phyloP scores from a whole-genome alignment of 257 asterid genomes.

The Solanum neorickii region DNA sequence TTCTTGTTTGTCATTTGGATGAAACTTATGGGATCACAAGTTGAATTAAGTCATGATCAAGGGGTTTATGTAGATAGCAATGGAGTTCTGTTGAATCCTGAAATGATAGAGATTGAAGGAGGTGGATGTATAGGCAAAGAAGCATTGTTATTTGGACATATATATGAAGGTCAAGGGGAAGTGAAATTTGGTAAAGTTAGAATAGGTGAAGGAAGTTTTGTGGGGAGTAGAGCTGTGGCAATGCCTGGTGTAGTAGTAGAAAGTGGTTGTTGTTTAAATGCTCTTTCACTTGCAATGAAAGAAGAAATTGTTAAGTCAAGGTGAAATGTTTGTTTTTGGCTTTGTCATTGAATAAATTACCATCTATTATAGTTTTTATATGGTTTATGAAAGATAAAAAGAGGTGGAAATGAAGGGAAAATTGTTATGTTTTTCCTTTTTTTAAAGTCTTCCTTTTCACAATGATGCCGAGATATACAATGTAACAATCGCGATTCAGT shows the following conservation, averaged over 20 bases:
- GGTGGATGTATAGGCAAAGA: conserved; percentile 69
- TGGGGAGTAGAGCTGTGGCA: conserved; percentile 68
- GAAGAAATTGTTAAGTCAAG: conserved; percentile 46
- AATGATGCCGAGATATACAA: background rate
- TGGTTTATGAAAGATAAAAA: background rate
- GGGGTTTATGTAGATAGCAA: conserved; percentile 73
- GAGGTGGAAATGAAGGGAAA: background rate
- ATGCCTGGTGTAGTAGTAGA: conserved; percentile 87
- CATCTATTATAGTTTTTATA: background rate
- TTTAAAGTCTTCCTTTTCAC: background rate
- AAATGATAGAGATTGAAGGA: conserved; percentile 66
- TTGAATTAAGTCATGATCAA: conserved; percentile 35
- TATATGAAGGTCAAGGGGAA: conserved; percentile 74
- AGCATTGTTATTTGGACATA: conserved; percentile 67
- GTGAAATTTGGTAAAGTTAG: conserved; percentile 71
- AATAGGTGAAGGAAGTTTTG: conserved; percentile 62
- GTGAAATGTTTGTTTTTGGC: background rate
- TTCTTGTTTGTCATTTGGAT: conserved; percentile 50
- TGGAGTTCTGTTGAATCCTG: conserved; percentile 78
- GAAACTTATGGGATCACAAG: conserved; percentile 64
- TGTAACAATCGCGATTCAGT: background rate
- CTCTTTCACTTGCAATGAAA: conserved; percentile 84
- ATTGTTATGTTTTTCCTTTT: background rate
- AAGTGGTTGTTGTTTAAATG: conserved; percentile 41
- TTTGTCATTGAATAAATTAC: conserved; percentile 10